These are phyloP conservation scores for Corinectria fuckeliana DNA, from an alignment of 2,329 filamentous ascomycete species.

Conservation along the genomic window DNA sequence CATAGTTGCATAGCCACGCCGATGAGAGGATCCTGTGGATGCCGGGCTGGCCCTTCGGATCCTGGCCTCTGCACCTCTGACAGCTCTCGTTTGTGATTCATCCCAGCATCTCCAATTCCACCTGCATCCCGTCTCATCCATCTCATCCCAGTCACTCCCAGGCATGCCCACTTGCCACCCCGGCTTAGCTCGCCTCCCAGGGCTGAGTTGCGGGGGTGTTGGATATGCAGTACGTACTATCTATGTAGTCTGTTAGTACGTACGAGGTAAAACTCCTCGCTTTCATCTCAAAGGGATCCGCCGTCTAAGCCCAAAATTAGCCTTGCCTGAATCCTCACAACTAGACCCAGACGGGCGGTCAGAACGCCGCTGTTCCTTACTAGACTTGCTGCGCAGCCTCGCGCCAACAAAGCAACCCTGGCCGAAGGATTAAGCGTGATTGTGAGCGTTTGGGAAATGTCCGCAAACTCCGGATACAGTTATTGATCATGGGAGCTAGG, in stretches of 20 bases:
- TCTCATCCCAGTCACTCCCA: neutral
- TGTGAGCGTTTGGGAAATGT: constrained; percentile 1
- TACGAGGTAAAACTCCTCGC: too few relatives aligned
- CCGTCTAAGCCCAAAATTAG: constrained; percentile 30
- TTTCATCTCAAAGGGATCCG: constrained; percentile 1
- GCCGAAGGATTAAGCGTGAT: constrained; percentile 22
- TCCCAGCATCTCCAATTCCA: neutral
- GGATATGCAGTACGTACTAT: too few relatives aligned
- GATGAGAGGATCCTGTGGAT: neutral
- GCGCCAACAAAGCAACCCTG: constrained; percentile 27
- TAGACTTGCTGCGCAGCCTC: constrained; percentile 27
- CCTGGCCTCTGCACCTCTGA: too few relatives aligned
- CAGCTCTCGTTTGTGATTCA: neutral
- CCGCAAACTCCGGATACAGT: constrained; percentile 2
- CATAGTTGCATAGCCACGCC: constrained; percentile 12
- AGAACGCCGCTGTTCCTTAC: constrained; percentile 18
- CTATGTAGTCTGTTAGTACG: too few relatives aligned
- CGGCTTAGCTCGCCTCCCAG: constrained; percentile 18
- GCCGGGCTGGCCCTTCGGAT: too few relatives aligned
- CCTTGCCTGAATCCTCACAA: constrained; percentile 26
- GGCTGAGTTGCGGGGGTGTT: constrained; percentile 30
- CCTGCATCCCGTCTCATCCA: neutral
- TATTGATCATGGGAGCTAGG: neutral
- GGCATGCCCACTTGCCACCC: constrained; percentile 1
- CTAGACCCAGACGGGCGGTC: constrained; percentile 6